Evolutionary conservation across 768 basidiomycete genomes (phyloP), one percentile per base, ranked within the genome.

Genomic region (Pisolithus orientalis): DNA sequence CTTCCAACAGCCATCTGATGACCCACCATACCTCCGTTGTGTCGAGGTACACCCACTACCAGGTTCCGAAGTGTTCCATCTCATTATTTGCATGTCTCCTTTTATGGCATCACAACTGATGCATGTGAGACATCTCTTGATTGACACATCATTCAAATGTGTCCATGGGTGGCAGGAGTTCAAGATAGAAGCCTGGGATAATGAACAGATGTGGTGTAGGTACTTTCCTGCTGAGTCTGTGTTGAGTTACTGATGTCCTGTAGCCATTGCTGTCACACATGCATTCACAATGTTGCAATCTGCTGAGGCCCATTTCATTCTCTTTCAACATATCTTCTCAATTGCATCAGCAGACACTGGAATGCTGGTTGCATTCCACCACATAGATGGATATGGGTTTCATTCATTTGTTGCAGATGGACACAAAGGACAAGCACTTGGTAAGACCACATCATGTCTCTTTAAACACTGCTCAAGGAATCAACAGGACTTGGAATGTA

Each of bases 201-300:
- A 32, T 11, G 43, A 47, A 6, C 55, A 47, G 44, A 44, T 38
- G 24, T 21, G 54, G 44, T 60, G 54, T 60, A 43, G 43, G 49
- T 56, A 9, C 5, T 14, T 21, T 39, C 6, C 29, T 42, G 11
- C 40, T 11, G 49, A 4, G 28, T 29, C 3, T 29, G 28, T 3
- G 28, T 7, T 4, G 7, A 7, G 3, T 29, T 29, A 29, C 28
- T 29, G 28, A 40, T 8, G 31, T 28, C 39, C 47, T 37, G 34
- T 43, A 63, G 65, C 65, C 16, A 48, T 65, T 24, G 53, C 59
- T 14, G 32, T 48, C 5, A 53, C 56, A 1, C 48, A 57, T 8
- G 63, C 61, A 0, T 66, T 68, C 42, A 64, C 57, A n/a, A 66
- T 55, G 1, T 66, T 58, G 1, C 61, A 66, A 32, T 57, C 55